phyloP scores from a whole-genome alignment of 1,284 basidiomycete species.

The Ganoderma leucocontextum region DNA sequence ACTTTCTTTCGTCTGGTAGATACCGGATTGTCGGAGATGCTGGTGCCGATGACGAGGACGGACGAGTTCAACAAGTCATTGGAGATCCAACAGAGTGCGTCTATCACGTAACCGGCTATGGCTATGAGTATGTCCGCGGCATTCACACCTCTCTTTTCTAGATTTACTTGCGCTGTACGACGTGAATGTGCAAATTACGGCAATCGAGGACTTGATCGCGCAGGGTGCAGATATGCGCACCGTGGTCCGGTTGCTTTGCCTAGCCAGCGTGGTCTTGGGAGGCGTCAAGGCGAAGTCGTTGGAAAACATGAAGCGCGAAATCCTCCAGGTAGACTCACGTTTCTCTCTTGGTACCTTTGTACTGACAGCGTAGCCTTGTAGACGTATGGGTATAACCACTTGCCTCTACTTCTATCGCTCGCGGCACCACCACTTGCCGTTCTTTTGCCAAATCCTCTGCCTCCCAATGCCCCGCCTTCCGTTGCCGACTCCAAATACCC shows the following conservation, averaged over 20 bases:
- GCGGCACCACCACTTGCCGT: conserved; percentile 74
- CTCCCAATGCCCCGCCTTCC: conserved; percentile 55
- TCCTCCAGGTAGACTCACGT: conserved; percentile 74
- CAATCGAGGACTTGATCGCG: conserved; percentile 89
- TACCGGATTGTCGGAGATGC: conserved; percentile 91
- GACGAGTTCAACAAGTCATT: conserved; percentile 92
- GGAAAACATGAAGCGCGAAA: conserved; percentile 90
- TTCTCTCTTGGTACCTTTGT: conserved; percentile 10
- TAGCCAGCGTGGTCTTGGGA: conserved; percentile 84
- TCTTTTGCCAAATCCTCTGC: conserved; percentile 70
- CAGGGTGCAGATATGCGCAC: conserved; percentile 83
- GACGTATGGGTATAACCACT: conserved; percentile 92
- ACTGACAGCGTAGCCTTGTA: conserved; percentile 43
- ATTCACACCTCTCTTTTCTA: conserved; percentile 41
- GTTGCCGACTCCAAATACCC: conserved; percentile 64
- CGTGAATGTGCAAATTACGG: conserved; percentile 74
- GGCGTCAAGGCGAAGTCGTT: conserved; percentile 90
- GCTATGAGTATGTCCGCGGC: background rate
- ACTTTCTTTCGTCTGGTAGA: conserved; percentile 57
- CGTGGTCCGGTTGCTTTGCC: conserved; percentile 84
- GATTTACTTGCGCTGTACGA: conserved; percentile 94
- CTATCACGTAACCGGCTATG: background rate
- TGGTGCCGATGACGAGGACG: conserved; percentile 86
- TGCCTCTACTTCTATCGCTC: conserved; percentile 87
- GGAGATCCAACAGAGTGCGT: conserved; percentile 94